Evolutionary conservation across 495 filamentous ascomycete species (phyloP).

Genomic region (Penicillium coffeae): DNA sequence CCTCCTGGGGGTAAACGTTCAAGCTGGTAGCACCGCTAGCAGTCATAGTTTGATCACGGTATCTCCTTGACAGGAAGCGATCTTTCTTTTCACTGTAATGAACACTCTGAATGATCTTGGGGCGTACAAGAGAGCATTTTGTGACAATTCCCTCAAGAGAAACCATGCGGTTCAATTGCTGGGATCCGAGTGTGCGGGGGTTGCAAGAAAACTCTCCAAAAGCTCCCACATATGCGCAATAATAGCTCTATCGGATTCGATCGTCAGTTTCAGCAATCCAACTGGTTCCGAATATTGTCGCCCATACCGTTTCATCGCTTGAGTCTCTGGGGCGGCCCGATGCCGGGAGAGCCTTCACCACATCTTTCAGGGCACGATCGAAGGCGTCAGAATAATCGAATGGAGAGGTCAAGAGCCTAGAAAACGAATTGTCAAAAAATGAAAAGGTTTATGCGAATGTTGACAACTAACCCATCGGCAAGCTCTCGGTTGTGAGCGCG

Average conservation of each 20-base stretch:
- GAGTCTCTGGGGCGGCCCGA: conserved; percentile 51
- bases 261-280: neutral
- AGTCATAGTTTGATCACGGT: conserved; percentile 94
- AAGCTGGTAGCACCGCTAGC: conserved; percentile 78
- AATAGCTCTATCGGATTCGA: conserved; percentile 60
- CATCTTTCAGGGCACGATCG: conserved; percentile 81
- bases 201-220: conserved; percentile 96
- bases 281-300: neutral
- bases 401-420: conserved; percentile 70
- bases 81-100: conserved; percentile 86
- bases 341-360: conserved; percentile 73
- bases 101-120: conserved; percentile 96
- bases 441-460: neutral
- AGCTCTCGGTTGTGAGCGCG: conserved; percentile 84
- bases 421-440: neutral
- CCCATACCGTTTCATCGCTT: conserved; percentile 56
- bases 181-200: conserved; percentile 83
- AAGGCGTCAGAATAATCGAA: conserved; percentile 88
- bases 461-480: conserved; percentile 63
- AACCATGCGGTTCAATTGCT: conserved; percentile 90
- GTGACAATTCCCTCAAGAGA: conserved; percentile 98
- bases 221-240: conserved; percentile 90
- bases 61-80: conserved; percentile 79
- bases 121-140: conserved; percentile 88
- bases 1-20: conserved; percentile 92